Base-by-base conservation (phyloP, 805 yeast genomes). In the Saturnispora diversa region DNA sequence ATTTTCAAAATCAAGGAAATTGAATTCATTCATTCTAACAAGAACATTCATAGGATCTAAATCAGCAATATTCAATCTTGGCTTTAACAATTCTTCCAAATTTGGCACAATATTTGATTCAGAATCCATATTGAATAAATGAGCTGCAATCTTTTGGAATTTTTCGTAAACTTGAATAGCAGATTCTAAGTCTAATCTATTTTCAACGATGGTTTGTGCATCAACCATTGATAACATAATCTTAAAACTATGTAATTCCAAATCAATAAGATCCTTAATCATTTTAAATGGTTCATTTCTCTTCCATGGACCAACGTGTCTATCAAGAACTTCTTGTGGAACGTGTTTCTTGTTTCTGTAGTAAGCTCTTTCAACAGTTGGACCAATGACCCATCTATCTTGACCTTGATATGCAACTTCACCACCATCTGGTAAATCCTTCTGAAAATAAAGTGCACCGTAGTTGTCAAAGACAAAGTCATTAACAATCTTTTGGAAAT, bases 1-100 rank as follows among this genome's bases (percentile, higher is more conserved):
- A 51, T 81, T 79, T 63, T 92, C 97, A 56, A 88, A 81, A 62
- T 90, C 98, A 40, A 87, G 55, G 46, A 87, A 76, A 52, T 69
- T 73, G 15, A 66, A 64, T 7, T 57, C 60, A n/a, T 54, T 44
- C 30, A 68, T 63, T n/a, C 61, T 60, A 19, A 70, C 58, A 33
- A 87, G 66, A 7, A 85, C 84, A 56, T 90, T 90, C 74, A 88
- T 69, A 17, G 98, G 97, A 58, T 86, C 94, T 49, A 92, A 64
- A 58, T 92, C 97, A 5, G 96, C 90, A 47, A 78, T 70, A 48
- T 65, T 74, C 39, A 90, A 64, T 51, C 90, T 74, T 44, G 95
- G 90, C 39, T 77, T 70, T 52, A 83, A 71, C 31, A 85, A 61
- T 42, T 78, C 77, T 3, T 64, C 66, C 42, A 72, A 66, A 49